These are phyloP conservation scores for Aspergillus aculeatus DNA, from an alignment of 2,329 filamentous ascomycete genomes.

Conservation along the genomic window DNA sequence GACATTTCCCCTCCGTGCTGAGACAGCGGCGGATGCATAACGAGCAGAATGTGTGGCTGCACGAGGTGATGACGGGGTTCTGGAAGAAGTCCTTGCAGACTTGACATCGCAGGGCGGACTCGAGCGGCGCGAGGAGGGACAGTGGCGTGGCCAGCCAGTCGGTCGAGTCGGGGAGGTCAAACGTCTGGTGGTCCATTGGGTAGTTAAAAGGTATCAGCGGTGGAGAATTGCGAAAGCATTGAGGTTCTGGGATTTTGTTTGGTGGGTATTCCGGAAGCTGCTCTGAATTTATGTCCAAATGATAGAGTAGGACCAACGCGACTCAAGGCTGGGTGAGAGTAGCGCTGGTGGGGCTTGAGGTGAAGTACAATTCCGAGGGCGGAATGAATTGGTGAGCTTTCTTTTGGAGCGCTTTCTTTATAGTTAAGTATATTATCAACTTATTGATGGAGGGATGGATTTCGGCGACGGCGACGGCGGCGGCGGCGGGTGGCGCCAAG, in stretches of 20 bases:
- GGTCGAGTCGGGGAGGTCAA: slow-evolving; percentile 46
- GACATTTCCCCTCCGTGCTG: slow-evolving; percentile 80
- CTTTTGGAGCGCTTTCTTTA: background rate
- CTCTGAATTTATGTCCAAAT: too few relatives aligned
- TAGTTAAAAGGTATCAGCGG: background rate
- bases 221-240: slow-evolving; percentile 2
- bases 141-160: slow-evolving; percentile 52
- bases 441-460: background rate
- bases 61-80: slow-evolving; percentile 92
- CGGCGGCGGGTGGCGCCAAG: background rate
- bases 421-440: background rate
- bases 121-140: slow-evolving; percentile 54
- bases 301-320: too few relatives aligned
- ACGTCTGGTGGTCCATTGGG: slow-evolving; percentile 23
- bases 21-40: slow-evolving; percentile 88
- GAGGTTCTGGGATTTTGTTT: background rate
- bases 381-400: background rate
- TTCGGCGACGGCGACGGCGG: background rate
- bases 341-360: background rate
- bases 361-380: background rate
- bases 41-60: slow-evolving; percentile 95
- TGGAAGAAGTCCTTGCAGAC: slow-evolving; percentile 98
- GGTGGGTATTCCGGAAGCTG: too few relatives aligned
- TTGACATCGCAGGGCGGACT: slow-evolving; percentile 86
- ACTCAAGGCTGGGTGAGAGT: background rate